These are phyloP conservation scores for Glomus cerebriforme DNA, from an alignment of 192 early-diverging fungal species.

Conservation along the genomic window DNA sequence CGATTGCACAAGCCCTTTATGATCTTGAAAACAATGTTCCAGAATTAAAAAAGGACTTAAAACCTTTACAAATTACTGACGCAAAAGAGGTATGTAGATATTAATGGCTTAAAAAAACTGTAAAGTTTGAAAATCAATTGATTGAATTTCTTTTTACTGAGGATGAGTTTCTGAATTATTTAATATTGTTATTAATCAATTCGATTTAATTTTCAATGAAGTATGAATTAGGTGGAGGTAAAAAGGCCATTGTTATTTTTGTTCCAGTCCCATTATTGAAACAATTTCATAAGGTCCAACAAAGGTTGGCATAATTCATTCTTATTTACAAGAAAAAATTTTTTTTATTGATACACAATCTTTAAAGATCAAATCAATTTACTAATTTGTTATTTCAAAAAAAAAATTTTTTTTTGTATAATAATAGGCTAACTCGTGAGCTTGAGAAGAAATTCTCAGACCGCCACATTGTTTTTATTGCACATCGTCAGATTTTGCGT, in stretches of 20 bases:
- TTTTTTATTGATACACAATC: not conserved
- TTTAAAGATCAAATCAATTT: not conserved
- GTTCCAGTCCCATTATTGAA: conserved; percentile 95
- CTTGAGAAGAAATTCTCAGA: conserved; percentile 99
- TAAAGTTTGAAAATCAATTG: not conserved
- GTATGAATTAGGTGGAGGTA: conserved; percentile 90
- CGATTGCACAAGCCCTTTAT: conserved; percentile 93
- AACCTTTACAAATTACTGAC: conserved; percentile 88
- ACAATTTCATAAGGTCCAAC: conserved; percentile 96
- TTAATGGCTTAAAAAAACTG: not conserved
- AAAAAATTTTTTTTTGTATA: conserved; percentile 2
- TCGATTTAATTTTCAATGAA: conserved; percentile 33
- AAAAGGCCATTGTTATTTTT: conserved; percentile 96
- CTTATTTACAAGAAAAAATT: not conserved
- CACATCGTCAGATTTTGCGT: conserved; percentile 94
- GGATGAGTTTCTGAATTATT: not conserved
- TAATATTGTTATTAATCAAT: not conserved
- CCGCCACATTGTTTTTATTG: conserved; percentile 91
- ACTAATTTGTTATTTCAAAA: not conserved
- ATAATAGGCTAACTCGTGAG: conserved; percentile 86
- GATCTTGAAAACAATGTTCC: conserved; percentile 95
- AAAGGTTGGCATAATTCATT: conserved; percentile 50
- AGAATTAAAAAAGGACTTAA: conserved; percentile 96
- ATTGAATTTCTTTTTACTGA: not conserved
- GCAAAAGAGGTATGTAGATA: conserved; percentile 85